phyloP scores from a whole-genome alignment of 1,284 basidiomycete species.

The Ustilago lituana region DNA sequence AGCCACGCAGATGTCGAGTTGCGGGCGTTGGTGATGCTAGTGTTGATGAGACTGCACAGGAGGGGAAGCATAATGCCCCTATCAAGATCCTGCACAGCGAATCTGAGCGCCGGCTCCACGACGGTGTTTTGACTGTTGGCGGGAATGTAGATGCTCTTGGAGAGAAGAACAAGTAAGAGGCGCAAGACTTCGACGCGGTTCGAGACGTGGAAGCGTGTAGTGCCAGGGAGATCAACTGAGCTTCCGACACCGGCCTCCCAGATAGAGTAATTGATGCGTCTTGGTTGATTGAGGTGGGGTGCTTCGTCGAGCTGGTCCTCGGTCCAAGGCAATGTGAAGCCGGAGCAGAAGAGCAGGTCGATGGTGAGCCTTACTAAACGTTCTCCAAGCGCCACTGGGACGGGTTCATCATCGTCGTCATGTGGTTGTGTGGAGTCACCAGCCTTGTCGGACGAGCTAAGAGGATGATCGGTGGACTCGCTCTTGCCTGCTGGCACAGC shows the following conservation, averaged over 20 bases:
- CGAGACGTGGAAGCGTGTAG: constrained; percentile 45
- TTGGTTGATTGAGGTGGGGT: neutral
- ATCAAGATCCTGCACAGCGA: constrained; percentile 49
- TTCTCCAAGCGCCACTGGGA: constrained; percentile 43
- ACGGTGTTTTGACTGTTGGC: constrained; percentile 23
- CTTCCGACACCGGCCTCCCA: constrained; percentile 65
- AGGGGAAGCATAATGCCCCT: constrained; percentile 55
- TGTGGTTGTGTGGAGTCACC: neutral
- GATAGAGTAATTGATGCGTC: constrained; percentile 49
- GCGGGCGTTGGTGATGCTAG: constrained; percentile 48
- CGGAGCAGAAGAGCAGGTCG: constrained; percentile 64
- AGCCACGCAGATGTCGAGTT: constrained; percentile 40
- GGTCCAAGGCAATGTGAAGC: constrained; percentile 65
- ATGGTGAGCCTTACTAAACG: constrained; percentile 44
- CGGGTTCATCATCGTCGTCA: constrained; percentile 14
- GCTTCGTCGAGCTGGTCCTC: constrained; percentile 53
- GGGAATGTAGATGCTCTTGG: constrained; percentile 62
- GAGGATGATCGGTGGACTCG: constrained; percentile 31
- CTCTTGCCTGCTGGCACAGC: neutral
- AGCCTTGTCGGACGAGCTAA: constrained; percentile 4
- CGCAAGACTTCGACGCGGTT: constrained; percentile 60
- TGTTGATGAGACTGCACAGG: constrained; percentile 64
- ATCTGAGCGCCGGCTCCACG: constrained; percentile 42
- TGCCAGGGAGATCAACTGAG: constrained; percentile 53
- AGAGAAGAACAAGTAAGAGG: constrained; percentile 59